Conservation (phyloP, 129 eudicot genomes). For the Chrysanthemum lavandulifolium region DNA sequence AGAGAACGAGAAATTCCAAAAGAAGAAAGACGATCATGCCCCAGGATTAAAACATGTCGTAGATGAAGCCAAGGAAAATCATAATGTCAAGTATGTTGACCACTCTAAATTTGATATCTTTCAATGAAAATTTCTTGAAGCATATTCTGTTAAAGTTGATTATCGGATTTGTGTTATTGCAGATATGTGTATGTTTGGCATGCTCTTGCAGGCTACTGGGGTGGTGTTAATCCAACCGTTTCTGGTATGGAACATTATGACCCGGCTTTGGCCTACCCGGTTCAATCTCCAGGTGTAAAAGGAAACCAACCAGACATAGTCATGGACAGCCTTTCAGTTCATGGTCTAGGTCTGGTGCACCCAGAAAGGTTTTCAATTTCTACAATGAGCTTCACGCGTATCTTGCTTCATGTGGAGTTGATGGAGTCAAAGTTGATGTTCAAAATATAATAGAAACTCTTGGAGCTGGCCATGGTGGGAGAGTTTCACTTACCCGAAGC, state of each 20-base stretch:
- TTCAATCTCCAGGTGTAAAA: slow-evolving; percentile 73
- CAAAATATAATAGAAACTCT: slow-evolving; percentile 95
- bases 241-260: slow-evolving; percentile 80
- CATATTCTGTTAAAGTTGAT: background rate
- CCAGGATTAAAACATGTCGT: slow-evolving; percentile 73
- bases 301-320: slow-evolving; percentile 96
- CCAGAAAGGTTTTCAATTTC: slow-evolving; percentile 76
- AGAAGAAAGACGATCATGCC: slow-evolving; percentile 50
- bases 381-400: slow-evolving; percentile 88
- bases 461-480: slow-evolving; percentile 84
- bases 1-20: slow-evolving; percentile 82
- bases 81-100: slow-evolving; percentile 71
- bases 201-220: slow-evolving; percentile 97
- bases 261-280: slow-evolving; percentile 71
- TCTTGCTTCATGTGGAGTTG: slow-evolving; percentile 90
- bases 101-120: background rate
- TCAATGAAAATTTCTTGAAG: background rate
- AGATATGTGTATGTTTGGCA: slow-evolving; percentile 93
- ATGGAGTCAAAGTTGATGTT: slow-evolving; percentile 97
- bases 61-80: slow-evolving; percentile 69
- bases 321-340: slow-evolving; percentile 80
- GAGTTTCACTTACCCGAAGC: slow-evolving; percentile 82
- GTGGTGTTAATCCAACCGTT: slow-evolving; percentile 83
- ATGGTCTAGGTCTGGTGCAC: slow-evolving; percentile 87
- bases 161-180: slow-evolving; percentile 10